phyloP scores from a whole-genome alignment of 2,329 filamentous ascomycete species.

The Colletotrichum cuscutae region DNA sequence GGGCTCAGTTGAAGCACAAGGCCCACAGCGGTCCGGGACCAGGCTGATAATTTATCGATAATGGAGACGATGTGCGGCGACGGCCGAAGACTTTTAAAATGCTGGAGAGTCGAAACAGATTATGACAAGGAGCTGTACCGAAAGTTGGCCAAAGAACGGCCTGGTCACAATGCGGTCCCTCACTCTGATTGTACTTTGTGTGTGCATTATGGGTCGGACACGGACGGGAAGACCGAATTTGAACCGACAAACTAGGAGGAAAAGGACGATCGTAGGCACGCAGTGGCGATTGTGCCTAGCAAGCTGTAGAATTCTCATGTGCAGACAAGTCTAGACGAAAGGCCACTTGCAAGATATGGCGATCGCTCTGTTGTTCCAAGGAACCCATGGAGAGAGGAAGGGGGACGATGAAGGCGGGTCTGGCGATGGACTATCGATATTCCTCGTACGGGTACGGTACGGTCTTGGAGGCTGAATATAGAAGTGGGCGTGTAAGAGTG shows the following conservation, averaged over 20 bases:
- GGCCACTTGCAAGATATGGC: too few species aligned
- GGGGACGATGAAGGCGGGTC: not conserved
- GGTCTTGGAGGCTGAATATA: not conserved
- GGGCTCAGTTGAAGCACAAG: not conserved
- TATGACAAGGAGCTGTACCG: not conserved
- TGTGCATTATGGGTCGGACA: not conserved
- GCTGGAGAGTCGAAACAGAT: not conserved
- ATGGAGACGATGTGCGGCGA: not conserved
- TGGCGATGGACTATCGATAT: too few species aligned
- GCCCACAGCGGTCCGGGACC: conserved; percentile 4
- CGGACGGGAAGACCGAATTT: not conserved
- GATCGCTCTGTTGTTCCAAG: too few species aligned
- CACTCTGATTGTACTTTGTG: not conserved
- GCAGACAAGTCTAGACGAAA: too few species aligned
- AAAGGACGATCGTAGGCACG: not conserved
- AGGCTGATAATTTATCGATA: not conserved
- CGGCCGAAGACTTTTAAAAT: not conserved
- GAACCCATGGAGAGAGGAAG: too few species aligned
- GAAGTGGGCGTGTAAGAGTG: not conserved
- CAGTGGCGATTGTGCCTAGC: too few species aligned
- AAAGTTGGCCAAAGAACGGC: too few species aligned
- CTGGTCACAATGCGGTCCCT: not conserved
- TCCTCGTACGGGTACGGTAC: too few species aligned
- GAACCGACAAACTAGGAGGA: not conserved
- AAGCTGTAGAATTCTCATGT: too few species aligned